Percentiles rank a stretch among this genome's conserved stretches.
Conservation (phyloP, 768 basidiomycete species). For the Lanmaoa pseudosensibilis region DNA sequence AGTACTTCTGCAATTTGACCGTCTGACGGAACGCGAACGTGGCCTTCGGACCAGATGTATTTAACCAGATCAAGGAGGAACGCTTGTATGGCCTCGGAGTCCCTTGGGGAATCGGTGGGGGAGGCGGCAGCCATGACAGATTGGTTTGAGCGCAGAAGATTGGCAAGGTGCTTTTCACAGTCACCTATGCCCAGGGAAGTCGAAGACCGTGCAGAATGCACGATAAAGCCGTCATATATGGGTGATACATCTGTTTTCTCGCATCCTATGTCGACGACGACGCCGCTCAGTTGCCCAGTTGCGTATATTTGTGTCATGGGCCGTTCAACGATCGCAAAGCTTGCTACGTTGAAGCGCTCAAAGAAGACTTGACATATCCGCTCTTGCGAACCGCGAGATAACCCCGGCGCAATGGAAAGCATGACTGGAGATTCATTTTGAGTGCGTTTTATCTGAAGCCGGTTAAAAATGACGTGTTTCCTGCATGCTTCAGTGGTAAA, state of each 20-base stretch:
- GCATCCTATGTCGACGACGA: conserved; percentile 81
- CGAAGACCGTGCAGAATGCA: conserved; percentile 53
- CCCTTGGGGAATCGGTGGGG: conserved; percentile 48
- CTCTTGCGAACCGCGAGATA: conserved; percentile 69
- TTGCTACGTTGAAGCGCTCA: conserved; percentile 89
- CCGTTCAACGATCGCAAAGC: conserved; percentile 76
- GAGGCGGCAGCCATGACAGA: conserved; percentile 58
- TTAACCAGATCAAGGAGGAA: conserved; percentile 64
- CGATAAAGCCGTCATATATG: conserved; percentile 69
- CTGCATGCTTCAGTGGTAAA: conserved; percentile 39
- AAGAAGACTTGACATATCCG: conserved; percentile 83
- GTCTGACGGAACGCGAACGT: conserved; percentile 71
- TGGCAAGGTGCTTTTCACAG: conserved; percentile 75
- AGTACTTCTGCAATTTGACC: conserved; percentile 61
- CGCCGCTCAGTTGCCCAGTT: conserved; percentile 64
- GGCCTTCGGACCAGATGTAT: conserved; percentile 61
- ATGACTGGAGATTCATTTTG: conserved; percentile 89
- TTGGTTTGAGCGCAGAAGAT: conserved; percentile 68
- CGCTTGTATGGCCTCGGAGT: conserved; percentile 46
- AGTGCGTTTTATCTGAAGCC: conserved; percentile 71
- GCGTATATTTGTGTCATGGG: conserved; percentile 85
- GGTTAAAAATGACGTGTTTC: conserved; percentile 81
- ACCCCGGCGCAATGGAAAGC: conserved; percentile 63
- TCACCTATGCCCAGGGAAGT: conserved; percentile 66
- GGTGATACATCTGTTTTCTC: conserved; percentile 76